phyloP scores from a whole-genome alignment of 2,329 filamentous ascomycete species.

The Sporothrix humicola region DNA sequence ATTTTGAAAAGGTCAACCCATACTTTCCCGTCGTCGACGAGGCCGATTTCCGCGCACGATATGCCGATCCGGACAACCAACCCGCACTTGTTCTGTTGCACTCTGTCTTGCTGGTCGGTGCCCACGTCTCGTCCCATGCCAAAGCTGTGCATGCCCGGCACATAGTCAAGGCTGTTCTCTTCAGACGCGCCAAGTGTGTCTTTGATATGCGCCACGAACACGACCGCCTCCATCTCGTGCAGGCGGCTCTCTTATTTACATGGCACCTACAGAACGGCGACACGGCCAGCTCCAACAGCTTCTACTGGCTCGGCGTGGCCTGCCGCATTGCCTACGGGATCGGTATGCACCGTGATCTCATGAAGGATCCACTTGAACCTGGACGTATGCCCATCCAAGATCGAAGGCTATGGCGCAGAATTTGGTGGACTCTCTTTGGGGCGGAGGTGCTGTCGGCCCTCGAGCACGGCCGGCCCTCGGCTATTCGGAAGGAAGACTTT shows the following conservation, averaged over 20 bases:
- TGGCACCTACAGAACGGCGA: conserved; percentile 34
- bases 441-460: conserved; percentile 48
- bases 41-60: conserved; percentile 29
- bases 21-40: conserved; percentile 36
- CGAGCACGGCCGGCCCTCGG: conserved; percentile 57
- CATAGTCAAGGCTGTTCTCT: conserved; percentile 32
- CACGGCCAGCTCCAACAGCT: conserved; percentile 30
- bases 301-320: conserved; percentile 32
- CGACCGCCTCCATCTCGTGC: conserved; percentile 31
- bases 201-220: conserved; percentile 35
- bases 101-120: conserved; percentile 30
- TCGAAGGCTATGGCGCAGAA: conserved; percentile 38
- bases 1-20: conserved; percentile 33
- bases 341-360: conserved; percentile 31
- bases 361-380: conserved; percentile 33
- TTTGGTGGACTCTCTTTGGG: conserved; percentile 52
- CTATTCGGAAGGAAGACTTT: conserved; percentile 58
- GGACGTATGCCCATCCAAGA: conserved; percentile 33
- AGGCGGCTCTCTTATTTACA: conserved; percentile 32
- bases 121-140: conserved; percentile 30
- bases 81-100: conserved; percentile 31
- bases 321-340: conserved; percentile 30
- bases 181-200: conserved; percentile 30
- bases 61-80: conserved; percentile 28
- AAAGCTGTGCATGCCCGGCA: conserved; percentile 29